phyloP scores from a whole-genome alignment of 2,329 filamentous ascomycete species.

The Dryadomyces quercivorus region DNA sequence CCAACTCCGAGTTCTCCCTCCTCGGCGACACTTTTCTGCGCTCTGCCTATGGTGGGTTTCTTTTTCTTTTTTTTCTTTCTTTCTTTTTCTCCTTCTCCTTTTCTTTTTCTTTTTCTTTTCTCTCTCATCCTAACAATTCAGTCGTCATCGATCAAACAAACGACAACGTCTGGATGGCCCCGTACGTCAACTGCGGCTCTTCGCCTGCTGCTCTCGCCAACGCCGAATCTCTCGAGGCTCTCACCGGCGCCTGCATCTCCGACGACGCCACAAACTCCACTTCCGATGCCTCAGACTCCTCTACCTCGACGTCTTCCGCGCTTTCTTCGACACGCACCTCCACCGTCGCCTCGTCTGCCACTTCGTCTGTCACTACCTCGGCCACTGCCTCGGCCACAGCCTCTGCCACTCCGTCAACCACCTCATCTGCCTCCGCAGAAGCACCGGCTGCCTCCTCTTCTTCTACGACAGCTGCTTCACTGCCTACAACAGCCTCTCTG shows the following conservation, averaged over 20 bases:
- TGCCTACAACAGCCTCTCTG: not conserved
- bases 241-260: slow-evolving; percentile 5
- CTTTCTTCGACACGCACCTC: not conserved
- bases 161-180: slow-evolving; percentile 34
- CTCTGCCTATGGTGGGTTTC: slow-evolving; percentile 33
- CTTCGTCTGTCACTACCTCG: not conserved
- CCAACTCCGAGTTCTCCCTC: slow-evolving; percentile 34
- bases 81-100: not conserved
- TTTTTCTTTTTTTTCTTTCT: not conserved
- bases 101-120: not conserved
- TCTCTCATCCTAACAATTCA: not conserved
- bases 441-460: not conserved
- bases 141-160: slow-evolving; percentile 40
- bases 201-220: slow-evolving; percentile 24
- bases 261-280: not conserved
- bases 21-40: slow-evolving; percentile 48
- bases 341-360: not conserved
- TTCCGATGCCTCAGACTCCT: not conserved
- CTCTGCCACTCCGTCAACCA: not conserved
- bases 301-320: not conserved
- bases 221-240: slow-evolving; percentile 5
- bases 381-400: not conserved
- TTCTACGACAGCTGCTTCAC: not conserved
- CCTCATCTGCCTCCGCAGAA: not conserved
- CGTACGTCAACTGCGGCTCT: slow-evolving; percentile 38